phyloP scores from a whole-genome alignment of 2,329 filamentous ascomycete genomes.

The Hymenotorrendiella dingleyae region DNA sequence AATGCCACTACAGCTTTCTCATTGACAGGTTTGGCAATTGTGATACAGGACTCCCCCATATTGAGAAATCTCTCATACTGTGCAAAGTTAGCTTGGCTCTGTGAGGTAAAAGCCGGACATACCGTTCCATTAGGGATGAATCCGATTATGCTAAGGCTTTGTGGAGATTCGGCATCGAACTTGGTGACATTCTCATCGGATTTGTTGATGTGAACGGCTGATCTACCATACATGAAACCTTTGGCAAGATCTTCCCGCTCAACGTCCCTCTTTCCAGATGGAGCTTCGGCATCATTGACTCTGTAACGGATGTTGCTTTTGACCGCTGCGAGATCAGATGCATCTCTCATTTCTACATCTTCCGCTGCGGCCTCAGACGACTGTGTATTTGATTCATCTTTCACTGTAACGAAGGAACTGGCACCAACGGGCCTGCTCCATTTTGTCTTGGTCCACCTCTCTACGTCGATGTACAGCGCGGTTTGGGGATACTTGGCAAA shows the following conservation, averaged over 20 bases:
- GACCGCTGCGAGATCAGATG: constrained; percentile 57
- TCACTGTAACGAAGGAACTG: constrained; percentile 63
- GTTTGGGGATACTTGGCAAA: constrained; percentile 60
- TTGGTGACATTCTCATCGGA: constrained; percentile 86
- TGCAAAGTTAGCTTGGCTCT: background rate
- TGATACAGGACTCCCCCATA: constrained; percentile 74
- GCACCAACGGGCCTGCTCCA: constrained; percentile 68
- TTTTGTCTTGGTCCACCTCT: constrained; percentile 85
- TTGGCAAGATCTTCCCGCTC: constrained; percentile 80
- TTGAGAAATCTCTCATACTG: constrained; percentile 80
- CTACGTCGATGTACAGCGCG: constrained; percentile 76
- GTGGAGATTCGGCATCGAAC: constrained; percentile 68
- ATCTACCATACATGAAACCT: constrained; percentile 89
- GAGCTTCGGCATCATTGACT: constrained; percentile 66
- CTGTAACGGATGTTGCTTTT: constrained; percentile 74
- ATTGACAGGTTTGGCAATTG: constrained; percentile 71
- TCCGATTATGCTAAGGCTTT: constrained; percentile 75
- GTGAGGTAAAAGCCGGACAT: constrained; percentile 7
- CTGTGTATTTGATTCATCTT: constrained; percentile 32
- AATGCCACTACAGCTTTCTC: constrained; percentile 78
- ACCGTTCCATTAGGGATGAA: constrained; percentile 73
- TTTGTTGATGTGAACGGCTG: constrained; percentile 81
- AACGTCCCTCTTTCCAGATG: constrained; percentile 76
- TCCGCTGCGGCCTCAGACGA: constrained; percentile 42
- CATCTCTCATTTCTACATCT: constrained; percentile 38